These are phyloP conservation scores for Chlamydomonas incerta DNA, from an alignment of 139 green algal genomes.

Conservation along the genomic window DNA sequence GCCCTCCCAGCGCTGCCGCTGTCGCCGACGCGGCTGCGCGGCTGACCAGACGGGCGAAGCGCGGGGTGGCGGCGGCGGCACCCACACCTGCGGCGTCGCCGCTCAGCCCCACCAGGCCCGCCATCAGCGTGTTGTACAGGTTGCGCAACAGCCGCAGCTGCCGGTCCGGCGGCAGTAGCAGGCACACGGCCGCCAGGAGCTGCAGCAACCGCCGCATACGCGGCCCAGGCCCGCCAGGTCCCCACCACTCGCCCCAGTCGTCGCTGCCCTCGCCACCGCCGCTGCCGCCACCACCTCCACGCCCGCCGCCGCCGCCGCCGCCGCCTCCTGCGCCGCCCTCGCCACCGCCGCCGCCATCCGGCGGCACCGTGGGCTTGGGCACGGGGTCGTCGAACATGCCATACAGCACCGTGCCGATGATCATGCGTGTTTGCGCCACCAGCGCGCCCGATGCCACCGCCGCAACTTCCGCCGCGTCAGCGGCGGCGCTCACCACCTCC, in stretches of 20 bases:
- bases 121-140: not conserved
- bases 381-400: not conserved
- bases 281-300: not conserved
- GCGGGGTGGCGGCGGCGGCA: too few relatives aligned
- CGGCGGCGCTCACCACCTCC: not conserved
- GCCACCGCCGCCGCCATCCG: not conserved
- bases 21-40: too few relatives aligned
- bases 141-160: constrained; percentile 3
- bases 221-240: not conserved
- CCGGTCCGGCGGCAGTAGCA: constrained; percentile 20
- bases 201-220: not conserved
- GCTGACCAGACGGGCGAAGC: too few relatives aligned
- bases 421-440: not conserved
- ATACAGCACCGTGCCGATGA: not conserved
- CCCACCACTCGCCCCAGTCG: not conserved
- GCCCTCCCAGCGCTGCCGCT: too few relatives aligned
- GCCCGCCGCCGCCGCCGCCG: not conserved
- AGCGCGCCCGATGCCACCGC: not conserved
- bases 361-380: too few relatives aligned
- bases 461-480: not conserved
- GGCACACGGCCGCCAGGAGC: constrained; percentile 14
- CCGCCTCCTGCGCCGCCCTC: not conserved
- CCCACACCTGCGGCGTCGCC: too few relatives aligned
- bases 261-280: not conserved
- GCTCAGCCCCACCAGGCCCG: too few relatives aligned